Base-by-base conservation (phyloP, 345 rosid genomes). In the Sonneratia alba region DNA sequence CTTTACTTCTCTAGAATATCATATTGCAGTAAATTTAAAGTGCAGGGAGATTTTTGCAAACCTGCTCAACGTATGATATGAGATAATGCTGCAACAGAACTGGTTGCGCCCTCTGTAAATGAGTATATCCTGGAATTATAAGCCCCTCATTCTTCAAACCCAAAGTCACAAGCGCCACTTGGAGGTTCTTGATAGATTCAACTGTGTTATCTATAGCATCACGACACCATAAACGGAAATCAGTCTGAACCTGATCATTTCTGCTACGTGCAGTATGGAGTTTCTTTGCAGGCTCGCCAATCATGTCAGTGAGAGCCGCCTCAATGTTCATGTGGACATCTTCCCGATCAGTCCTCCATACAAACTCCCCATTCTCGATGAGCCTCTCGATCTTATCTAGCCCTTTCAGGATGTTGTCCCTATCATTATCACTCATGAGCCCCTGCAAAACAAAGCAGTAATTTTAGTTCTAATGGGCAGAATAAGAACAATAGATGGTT, bases 251-350 rank as follows among this genome's bases (percentile, higher is more conserved):
- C 74, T 89, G 99, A 70, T 95, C 99, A 24, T 95, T 95, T 72
- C 96, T 80, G 76, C 97, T 95, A 32, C 97, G 76, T 67, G 99
- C 97, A 0, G 98, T 89, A 81, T 95, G 99, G 27, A 95, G 97
- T 73, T 90, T 92, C 86, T 95, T 95, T 2, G 98, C 99, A 69
- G 99, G 96, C 48, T 95, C 97, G 22, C 99, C 99, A 57, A 90
- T 88, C 76, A 92, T 59, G 86, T 95, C 99, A 70, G 91, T 95
- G 36, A 95, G 87, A 0, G 97, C 88, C 18, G 97, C 99, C 81
- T 95, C 97, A 70, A 95, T 89, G 81, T 95, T 95, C 99, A 95
- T 90, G 73, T 92, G 99, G 45, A 89, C 99, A 83, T 95, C 96
- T 79, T 95, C 99, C 79, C 97, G 68, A 74, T 90, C 98, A 57